Base-by-base conservation (phyloP, 2,329 filamentous ascomycete genomes). In the Aspergillus pseudoviridinutans region DNA sequence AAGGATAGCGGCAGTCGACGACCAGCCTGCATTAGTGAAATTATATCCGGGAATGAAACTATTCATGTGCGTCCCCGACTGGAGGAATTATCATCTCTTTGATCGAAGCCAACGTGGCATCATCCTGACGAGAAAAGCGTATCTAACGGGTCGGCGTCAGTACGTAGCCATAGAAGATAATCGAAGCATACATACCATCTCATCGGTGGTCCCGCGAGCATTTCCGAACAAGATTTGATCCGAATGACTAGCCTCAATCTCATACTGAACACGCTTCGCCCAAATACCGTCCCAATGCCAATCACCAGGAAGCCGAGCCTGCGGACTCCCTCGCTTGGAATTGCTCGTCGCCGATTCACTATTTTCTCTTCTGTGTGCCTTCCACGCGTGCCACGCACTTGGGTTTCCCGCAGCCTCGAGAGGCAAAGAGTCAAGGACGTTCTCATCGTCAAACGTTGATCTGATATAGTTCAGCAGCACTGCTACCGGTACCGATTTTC, bases 261-360 rank as follows among this genome's bases (percentile, higher is more conserved):
- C 89, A 72, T 88, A 90, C 73, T 85, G 87, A 1, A 96, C 92
- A 55, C 93, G 84, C 62, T 92, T 88, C 71, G 95, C 90, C 93
- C 93, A 99, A 0, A 97, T 93, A 0, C 93, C 92, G 68, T 96
- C 91, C 93, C 93, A 97, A 70, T 96, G 96, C 93, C 93, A 97
- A 66, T 96, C 89, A 6, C 89, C 90, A 0, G 91, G 91, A 51
- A 83, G 80, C 59, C 87, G 76, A 38, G 74, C 68, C 62, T 71
- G 72, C 53, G 68, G 78, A 58, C 76, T 84, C 71, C 69, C 77
- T 77, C 59, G 75, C 66, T 74, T 82, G 66, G 66, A 72, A 17
- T 56, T 58, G 24, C 55, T 60, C 32, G 57, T 49, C 14, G 56
- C 57, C 17, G 61, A 58, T 10, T 54, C 57, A 28, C 60, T 57